These are phyloP conservation scores for Blastobotrys capitulatus DNA, from an alignment of 1,139 yeast species.

Conservation along the genomic window DNA sequence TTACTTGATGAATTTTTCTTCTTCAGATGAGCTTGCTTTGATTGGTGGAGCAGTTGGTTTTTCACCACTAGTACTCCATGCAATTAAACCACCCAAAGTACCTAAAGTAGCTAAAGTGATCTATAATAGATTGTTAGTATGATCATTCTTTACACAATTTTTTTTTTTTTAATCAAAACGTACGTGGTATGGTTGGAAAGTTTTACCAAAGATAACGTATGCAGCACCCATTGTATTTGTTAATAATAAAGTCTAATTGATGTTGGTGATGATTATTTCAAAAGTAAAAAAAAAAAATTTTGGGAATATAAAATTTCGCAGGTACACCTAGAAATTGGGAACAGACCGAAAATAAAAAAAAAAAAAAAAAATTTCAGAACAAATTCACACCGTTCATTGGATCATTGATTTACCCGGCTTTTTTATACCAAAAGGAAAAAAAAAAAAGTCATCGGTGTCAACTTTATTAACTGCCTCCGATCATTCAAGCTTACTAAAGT, in stretches of 20 bases:
- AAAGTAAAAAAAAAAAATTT: background rate
- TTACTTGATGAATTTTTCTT: constrained; percentile 66
- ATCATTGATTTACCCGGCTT: background rate
- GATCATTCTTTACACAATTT: too few species aligned
- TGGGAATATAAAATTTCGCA: too few species aligned
- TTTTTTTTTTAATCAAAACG: constrained; percentile 22
- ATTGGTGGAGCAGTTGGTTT: constrained; percentile 60
- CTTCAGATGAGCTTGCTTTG: constrained; percentile 78
- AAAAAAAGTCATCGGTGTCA: too few species aligned
- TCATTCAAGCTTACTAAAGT: too few species aligned
- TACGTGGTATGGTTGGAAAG: constrained; percentile 66
- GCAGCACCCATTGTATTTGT: constrained; percentile 61
- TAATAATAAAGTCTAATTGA: background rate
- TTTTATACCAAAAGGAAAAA: too few species aligned
- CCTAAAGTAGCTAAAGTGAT: constrained; percentile 33
- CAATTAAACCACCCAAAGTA: constrained; percentile 26
- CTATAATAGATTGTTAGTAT: constrained; percentile 9
- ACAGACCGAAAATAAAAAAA: background rate
- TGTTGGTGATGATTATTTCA: background rate
- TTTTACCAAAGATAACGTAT: constrained; percentile 69
- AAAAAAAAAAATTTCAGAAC: background rate
- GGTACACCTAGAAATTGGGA: too few species aligned
- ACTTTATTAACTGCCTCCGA: too few species aligned
- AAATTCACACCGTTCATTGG: background rate
- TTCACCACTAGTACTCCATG: constrained; percentile 28